These are phyloP conservation scores for Musa troglodytarum DNA, from an alignment of 176 grass and related monocot genomes.

Conservation along the genomic window DNA sequence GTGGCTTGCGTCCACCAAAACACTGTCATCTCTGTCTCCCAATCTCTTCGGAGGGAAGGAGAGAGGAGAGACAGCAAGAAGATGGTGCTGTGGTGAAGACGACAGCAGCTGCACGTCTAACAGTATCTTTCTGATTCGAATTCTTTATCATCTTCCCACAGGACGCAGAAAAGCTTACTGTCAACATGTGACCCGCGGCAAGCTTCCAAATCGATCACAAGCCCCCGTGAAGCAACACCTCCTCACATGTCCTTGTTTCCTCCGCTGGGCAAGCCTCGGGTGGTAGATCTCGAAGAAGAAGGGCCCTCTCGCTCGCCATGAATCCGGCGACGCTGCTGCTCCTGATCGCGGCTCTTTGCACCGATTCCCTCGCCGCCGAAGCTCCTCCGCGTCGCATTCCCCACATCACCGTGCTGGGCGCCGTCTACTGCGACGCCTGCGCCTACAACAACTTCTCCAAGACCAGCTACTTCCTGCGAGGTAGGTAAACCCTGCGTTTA, in stretches of 20 bases:
- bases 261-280: not conserved
- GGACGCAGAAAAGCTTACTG: not conserved
- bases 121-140: too few relatives aligned
- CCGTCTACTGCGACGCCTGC: slow-evolving; percentile 92
- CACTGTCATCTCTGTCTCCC: too few relatives aligned
- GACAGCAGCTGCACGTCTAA: too few relatives aligned
- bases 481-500: slow-evolving; percentile 35
- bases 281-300: not conserved
- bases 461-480: slow-evolving; percentile 94
- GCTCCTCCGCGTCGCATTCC: slow-evolving; percentile 37
- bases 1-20: too few relatives aligned
- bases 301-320: not conserved
- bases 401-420: slow-evolving; percentile 89
- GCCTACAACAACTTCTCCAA: slow-evolving; percentile 92
- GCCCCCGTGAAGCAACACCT: not conserved
- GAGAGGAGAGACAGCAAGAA: too few relatives aligned
- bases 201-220: not conserved
- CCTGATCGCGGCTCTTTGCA: slow-evolving; percentile 11
- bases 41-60: too few relatives aligned
- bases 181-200: not conserved
- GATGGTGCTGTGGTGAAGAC: too few relatives aligned
- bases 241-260: slow-evolving; percentile 1
- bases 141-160: too few relatives aligned
- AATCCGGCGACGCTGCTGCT: slow-evolving; percentile 9
- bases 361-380: slow-evolving; percentile 17